Base-by-base conservation (phyloP, 441 rosid genomes). In the Hypseocharis bilobata region DNA sequence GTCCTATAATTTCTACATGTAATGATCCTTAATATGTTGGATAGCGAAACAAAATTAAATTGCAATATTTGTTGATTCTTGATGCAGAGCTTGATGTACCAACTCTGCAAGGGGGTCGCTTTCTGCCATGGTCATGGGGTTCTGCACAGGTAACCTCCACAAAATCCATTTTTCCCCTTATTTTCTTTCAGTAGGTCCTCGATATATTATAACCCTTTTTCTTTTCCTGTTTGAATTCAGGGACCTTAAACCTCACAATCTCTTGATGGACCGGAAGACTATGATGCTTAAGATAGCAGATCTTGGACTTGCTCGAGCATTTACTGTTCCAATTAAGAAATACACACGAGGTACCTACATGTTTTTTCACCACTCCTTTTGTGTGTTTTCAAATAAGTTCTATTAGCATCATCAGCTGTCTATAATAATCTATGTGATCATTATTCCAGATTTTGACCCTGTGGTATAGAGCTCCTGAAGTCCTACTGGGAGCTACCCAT, bases 381-480 rank as follows among this genome's bases (percentile, higher is more conserved):
- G 36, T 22, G 22, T 59, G 29, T 26, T 59, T 1, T 36, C 23
- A 10, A 10, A 40, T 1, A 28, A 1, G 8, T 57, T 16, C 52
- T 29, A 26, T 6, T 1, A 1, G 27, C 61, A 57, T 6, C 0
- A 22, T 49, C 27, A 59, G 20, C 60, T 60, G 22, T 16, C 29
- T 56, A 63, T 55, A 32, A 26, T 56, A 22, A 6, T n/a, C 62
- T 13, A 19, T 14, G 17, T 7, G 10, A 49, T 64, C 20, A 10
- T 28, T 66, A 66, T 72, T 38, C 34, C 84, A 92, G 97, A 93
- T 93, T 65, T 76, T 93, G 73, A 93, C 99, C 17, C 82, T 93
- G 6, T 92, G 98, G 98, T 90, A 92, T 60, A 84, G 98, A 82
- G 86, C 98, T 66, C 97, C 98, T 4, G 99, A 91, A 74, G 96